A percentile compares a stretch with the other conserved stretches of the same genome.
These are phyloP conservation scores for Ganoderma lingzhi DNA, from an alignment of 1,284 basidiomycete species.

Conservation along the genomic window DNA sequence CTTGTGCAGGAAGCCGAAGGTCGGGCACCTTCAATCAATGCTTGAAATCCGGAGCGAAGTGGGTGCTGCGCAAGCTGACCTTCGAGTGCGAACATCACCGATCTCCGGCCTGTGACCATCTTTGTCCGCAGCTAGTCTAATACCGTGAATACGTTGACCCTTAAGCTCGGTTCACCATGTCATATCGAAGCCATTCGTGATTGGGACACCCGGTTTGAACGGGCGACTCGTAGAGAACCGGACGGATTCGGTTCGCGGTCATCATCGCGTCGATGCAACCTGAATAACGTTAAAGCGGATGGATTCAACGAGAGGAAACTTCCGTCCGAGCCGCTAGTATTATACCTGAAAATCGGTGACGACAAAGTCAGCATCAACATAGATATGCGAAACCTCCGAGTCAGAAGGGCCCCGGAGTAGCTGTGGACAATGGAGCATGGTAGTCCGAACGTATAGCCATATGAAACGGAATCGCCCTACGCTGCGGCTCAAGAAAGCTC, in stretches of 20 bases:
- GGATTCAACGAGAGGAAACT: too few species aligned
- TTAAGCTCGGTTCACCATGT: neutral
- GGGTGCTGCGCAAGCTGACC: neutral
- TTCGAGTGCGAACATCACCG: neutral
- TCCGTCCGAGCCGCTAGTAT: neutral
- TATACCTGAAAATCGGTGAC: neutral
- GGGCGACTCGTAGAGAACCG: neutral
- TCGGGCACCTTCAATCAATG: neutral
- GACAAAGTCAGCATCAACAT: neutral
- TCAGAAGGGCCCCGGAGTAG: neutral
- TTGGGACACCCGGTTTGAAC: neutral
- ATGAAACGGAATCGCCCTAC: too few species aligned
- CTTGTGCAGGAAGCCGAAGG: neutral
- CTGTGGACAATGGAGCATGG: neutral
- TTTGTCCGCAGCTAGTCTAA: neutral
- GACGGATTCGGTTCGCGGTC: neutral
- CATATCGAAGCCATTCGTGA: neutral
- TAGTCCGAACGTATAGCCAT: too few species aligned
- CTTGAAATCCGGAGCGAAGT: neutral
- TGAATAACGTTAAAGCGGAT: too few species aligned
- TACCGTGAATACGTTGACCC: neutral
- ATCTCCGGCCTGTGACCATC: neutral
- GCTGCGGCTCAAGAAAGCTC: too few species aligned
- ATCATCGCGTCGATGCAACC: neutral
- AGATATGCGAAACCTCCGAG: neutral